Conservation (phyloP, 2,329 filamentous ascomycete species). For the Karstenula rhodostoma region DNA sequence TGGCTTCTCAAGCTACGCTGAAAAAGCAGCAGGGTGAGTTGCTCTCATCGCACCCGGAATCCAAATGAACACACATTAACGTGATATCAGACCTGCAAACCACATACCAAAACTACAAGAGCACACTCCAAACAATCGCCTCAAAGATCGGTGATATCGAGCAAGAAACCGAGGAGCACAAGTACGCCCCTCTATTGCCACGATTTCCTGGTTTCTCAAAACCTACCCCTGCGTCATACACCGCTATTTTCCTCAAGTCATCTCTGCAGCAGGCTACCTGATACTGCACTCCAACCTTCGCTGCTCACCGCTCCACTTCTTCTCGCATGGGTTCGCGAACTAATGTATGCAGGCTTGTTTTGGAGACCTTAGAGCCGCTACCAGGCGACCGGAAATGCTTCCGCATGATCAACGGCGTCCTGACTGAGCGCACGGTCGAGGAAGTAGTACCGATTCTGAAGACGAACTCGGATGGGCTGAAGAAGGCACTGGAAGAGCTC, state of each 20-base stretch:
- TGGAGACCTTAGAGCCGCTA: constrained; percentile 88
- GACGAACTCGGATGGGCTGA: constrained; percentile 92
- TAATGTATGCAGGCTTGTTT: constrained; percentile 74
- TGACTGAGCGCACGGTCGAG: constrained; percentile 91
- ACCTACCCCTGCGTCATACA: constrained; percentile 24
- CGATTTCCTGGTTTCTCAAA: not conserved
- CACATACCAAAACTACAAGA: constrained; percentile 80
- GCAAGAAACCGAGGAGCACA: constrained; percentile 97
- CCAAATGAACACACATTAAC: not conserved
- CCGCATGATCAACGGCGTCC: constrained; percentile 96
- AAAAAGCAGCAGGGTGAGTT: constrained; percentile 77
- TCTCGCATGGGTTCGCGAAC: constrained; percentile 16
- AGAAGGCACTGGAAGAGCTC: constrained; percentile 91
- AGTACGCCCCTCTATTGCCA: constrained; percentile 62
- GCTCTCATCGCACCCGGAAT: not conserved
- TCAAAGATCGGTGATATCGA: constrained; percentile 98
- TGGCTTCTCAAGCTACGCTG: constrained; percentile 62
- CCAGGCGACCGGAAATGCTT: constrained; percentile 92
- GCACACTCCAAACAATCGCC: constrained; percentile 85
- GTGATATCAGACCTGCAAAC: constrained; percentile 72
- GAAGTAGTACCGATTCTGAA: constrained; percentile 90
- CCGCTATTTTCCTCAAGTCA: constrained; percentile 27
- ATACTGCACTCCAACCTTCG: not conserved
- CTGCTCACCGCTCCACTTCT: constrained; percentile 30
- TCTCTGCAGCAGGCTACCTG: constrained; percentile 15